phyloP scores from a whole-genome alignment of 176 grass and related monocot species.

The Triticum urartu region DNA sequence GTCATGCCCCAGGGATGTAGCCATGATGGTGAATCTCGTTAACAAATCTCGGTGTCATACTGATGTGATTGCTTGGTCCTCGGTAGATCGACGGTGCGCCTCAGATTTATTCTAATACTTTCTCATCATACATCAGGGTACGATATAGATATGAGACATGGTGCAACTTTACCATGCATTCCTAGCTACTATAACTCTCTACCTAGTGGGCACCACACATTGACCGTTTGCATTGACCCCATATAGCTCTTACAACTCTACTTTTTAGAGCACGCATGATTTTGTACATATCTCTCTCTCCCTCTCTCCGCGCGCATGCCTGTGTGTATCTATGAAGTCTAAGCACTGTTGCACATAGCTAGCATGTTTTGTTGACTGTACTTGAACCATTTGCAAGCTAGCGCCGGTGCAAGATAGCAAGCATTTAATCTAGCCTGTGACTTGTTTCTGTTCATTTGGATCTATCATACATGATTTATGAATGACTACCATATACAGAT shows the following conservation, averaged over 20 bases:
- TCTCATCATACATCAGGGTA: neutral
- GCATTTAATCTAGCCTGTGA: neutral
- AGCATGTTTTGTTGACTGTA: neutral
- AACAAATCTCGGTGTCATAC: too few species aligned
- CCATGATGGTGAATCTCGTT: too few species aligned
- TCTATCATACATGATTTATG: neutral
- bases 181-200: neutral
- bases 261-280: neutral
- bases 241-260: neutral
- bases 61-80: too few species aligned
- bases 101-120: neutral
- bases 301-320: neutral
- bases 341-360: neutral
- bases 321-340: neutral
- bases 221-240: neutral
- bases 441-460: neutral
- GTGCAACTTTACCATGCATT: conserved; percentile 25
- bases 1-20: too few species aligned
- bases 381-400: neutral
- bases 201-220: neutral
- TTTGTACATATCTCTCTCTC: neutral
- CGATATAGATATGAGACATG: conserved; percentile 33
- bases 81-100: too few species aligned
- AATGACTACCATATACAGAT: neutral
- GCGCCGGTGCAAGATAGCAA: neutral